A percentile compares a stretch with the other conserved stretches of the same genome.
Evolutionary conservation across 768 basidiomycete genomes (phyloP).

Genomic region (Sporobolomyces phaffii): DNA sequence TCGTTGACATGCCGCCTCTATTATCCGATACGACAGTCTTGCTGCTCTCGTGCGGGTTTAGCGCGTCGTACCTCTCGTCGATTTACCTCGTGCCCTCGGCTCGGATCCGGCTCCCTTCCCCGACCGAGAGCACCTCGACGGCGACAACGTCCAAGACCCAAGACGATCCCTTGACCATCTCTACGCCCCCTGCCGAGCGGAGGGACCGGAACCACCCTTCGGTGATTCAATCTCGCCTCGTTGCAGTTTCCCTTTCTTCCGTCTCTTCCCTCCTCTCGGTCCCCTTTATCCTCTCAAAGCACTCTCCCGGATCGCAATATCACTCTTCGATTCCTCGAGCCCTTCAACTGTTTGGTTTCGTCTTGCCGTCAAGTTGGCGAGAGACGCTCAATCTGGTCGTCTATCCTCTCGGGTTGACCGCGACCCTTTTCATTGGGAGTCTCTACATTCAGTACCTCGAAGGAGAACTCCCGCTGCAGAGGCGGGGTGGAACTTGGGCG

Average conservation of each 20-base stretch:
- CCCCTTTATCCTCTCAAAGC: conserved; percentile 5
- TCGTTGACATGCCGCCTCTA: neutral
- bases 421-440: conserved; percentile 47
- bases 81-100: conserved; percentile 68
- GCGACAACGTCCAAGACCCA: conserved; percentile 40
- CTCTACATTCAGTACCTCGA: conserved; percentile 45
- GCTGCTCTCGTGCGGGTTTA: conserved; percentile 57
- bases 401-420: conserved; percentile 45
- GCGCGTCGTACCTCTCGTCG: conserved; percentile 69
- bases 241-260: conserved; percentile 54
- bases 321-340: conserved; percentile 1
- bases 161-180: neutral
- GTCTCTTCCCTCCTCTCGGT: conserved; percentile 25
- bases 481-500: conserved; percentile 4
- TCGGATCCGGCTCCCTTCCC: conserved; percentile 50
- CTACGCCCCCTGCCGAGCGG: conserved; percentile 47
- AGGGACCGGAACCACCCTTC: conserved; percentile 71
- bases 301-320: conserved; percentile 5
- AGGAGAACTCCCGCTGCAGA: conserved; percentile 42
- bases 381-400: conserved; percentile 23
- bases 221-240: conserved; percentile 72
- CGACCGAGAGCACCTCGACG: conserved; percentile 42
- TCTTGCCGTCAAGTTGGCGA: conserved; percentile 4
- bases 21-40: neutral
- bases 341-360: conserved; percentile 21